A percentile compares a stretch with the other conserved stretches of the same genome.
These are phyloP conservation scores for Mucor irregularis DNA, from an alignment of 371 early-diverging fungal genomes.

Conservation along the genomic window DNA sequence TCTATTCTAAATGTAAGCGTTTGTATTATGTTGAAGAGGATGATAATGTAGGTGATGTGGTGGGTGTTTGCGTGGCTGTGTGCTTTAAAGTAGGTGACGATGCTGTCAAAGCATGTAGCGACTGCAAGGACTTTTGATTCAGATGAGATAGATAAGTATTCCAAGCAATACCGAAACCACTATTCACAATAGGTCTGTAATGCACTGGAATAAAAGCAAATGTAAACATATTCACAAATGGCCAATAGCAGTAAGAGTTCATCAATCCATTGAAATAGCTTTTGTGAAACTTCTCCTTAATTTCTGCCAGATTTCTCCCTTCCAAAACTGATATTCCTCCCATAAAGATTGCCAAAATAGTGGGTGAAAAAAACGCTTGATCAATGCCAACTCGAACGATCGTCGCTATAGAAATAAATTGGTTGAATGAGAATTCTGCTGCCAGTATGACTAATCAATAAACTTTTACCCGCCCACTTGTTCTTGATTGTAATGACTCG, in stretches of 20 bases:
- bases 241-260: constrained; percentile 77
- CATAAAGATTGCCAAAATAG: constrained; percentile 66
- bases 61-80: neutral
- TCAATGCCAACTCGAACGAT: constrained; percentile 57
- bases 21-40: neutral
- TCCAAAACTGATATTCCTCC: constrained; percentile 62
- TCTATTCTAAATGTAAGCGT: too few species aligned
- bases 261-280: constrained; percentile 47
- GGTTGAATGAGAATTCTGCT: neutral
- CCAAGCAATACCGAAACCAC: constrained; percentile 69
- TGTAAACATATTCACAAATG: constrained; percentile 72
- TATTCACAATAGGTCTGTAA: constrained; percentile 71
- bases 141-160: constrained; percentile 70
- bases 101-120: too few species aligned
- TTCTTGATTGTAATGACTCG: constrained; percentile 21
- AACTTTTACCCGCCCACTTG: constrained; percentile 15
- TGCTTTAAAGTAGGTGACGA: neutral
- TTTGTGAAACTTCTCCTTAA: constrained; percentile 55
- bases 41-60: neutral
- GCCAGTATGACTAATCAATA: neutral
- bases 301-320: constrained; percentile 45
- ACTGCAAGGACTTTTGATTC: constrained; percentile 37
- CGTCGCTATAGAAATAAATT: constrained; percentile 11
- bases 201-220: constrained; percentile 68
- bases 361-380: constrained; percentile 67